These are phyloP conservation scores for Dryas alaskensis DNA, from an alignment of 306 rosid genomes.

Conservation along the genomic window DNA sequence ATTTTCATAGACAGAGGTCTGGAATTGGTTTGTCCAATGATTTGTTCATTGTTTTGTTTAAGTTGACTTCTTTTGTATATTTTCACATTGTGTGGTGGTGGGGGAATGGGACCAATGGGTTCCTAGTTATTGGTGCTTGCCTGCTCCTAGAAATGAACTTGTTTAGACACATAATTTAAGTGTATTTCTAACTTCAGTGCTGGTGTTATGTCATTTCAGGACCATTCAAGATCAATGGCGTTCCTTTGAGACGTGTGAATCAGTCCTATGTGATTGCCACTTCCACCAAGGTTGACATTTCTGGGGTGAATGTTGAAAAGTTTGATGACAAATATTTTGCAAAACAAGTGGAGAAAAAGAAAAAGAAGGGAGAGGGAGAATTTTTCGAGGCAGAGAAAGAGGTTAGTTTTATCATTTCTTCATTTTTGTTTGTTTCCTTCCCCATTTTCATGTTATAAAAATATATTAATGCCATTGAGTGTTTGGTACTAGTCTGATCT, in stretches of 20 bases:
- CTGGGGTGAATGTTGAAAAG: slow-evolving; percentile 31
- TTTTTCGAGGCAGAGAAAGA: slow-evolving; percentile 29
- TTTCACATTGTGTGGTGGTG: neutral
- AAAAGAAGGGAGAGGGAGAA: slow-evolving; percentile 33
- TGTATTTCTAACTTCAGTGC: neutral
- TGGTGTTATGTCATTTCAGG: slow-evolving; percentile 17
- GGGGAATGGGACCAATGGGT: neutral
- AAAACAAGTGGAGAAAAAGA: slow-evolving; percentile 31
- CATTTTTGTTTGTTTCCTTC: neutral
- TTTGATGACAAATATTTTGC: slow-evolving; percentile 36
- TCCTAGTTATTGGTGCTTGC: neutral
- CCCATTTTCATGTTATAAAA: too few species aligned
- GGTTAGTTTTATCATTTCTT: neutral
- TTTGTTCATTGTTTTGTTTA: neutral
- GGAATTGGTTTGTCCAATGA: neutral
- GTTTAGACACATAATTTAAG: neutral
- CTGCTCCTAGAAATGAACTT: neutral
- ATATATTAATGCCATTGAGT: too few species aligned
- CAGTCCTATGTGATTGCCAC: slow-evolving; percentile 40
- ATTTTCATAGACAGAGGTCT: too few species aligned
- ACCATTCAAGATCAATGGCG: slow-evolving; percentile 40
- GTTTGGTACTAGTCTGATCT: too few species aligned
- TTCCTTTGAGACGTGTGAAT: slow-evolving; percentile 42
- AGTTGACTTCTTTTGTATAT: too few species aligned
- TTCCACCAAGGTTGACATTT: slow-evolving; percentile 40